phyloP scores from a whole-genome alignment of 2,329 filamentous ascomycete species.

The Emmonsiellopsis sp. region DNA sequence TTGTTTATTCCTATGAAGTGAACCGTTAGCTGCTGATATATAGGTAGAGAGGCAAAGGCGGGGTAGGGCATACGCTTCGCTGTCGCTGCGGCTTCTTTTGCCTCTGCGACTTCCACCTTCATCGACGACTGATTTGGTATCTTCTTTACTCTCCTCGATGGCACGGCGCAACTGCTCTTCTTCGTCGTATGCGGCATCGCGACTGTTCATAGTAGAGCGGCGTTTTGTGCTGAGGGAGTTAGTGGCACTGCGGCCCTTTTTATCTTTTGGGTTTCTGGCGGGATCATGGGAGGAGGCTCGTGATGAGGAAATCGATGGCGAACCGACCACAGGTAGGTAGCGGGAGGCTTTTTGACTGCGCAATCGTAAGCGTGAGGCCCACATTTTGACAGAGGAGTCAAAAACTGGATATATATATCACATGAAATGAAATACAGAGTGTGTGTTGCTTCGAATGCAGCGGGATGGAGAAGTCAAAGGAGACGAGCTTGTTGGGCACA shows the following conservation, averaged over 20 bases:
- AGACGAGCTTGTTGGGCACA: background rate
- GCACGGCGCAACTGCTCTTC: slow-evolving; percentile 80
- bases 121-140: slow-evolving; percentile 49
- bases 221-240: slow-evolving; percentile 61
- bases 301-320: slow-evolving; percentile 35
- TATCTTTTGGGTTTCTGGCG: slow-evolving; percentile 29
- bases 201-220: slow-evolving; percentile 94
- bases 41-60: slow-evolving; percentile 5
- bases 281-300: slow-evolving; percentile 33
- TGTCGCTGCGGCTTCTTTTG: slow-evolving; percentile 82
- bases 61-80: slow-evolving; percentile 68
- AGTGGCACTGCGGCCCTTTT: slow-evolving; percentile 41
- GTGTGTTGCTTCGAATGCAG: background rate
- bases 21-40: background rate
- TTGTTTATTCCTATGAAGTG: slow-evolving; percentile 52
- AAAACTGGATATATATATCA: background rate
- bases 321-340: slow-evolving; percentile 51
- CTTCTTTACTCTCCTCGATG: slow-evolving; percentile 90
- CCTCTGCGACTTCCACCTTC: slow-evolving; percentile 51
- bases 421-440: background rate
- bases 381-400: slow-evolving; percentile 7
- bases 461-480: background rate
- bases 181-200: slow-evolving; percentile 90
- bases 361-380: slow-evolving; percentile 21
- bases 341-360: slow-evolving; percentile 52